These are phyloP conservation scores for Fusarium neocosmosporiellum DNA, from an alignment of 2,329 filamentous ascomycete genomes.

Conservation along the genomic window DNA sequence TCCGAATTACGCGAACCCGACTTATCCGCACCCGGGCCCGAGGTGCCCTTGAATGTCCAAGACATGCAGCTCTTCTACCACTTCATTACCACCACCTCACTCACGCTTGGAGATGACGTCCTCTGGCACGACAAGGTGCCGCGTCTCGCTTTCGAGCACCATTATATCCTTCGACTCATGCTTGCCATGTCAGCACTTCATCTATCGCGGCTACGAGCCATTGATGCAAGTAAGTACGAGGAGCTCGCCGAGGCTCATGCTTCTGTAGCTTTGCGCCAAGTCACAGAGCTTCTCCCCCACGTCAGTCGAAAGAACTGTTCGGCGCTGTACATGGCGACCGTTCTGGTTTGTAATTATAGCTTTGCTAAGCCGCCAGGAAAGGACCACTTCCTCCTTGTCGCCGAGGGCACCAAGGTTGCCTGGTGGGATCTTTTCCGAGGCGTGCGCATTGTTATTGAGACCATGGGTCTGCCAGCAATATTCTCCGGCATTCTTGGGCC, in stretches of 20 bases:
- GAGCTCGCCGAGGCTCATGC: background rate
- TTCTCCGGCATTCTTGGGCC: background rate
- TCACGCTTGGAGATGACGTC: background rate
- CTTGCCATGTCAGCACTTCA: background rate
- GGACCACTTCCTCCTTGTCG: background rate
- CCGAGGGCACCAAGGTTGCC: background rate
- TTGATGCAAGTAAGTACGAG: background rate
- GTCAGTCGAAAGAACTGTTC: background rate
- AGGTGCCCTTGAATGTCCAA: background rate
- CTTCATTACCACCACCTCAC: background rate
- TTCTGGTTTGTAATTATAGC: background rate
- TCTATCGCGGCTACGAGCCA: background rate
- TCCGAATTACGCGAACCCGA: background rate
- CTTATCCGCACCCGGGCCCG: background rate
- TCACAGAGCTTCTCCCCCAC: background rate
- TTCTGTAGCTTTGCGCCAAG: background rate
- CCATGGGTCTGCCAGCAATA: background rate
- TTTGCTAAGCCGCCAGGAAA: background rate
- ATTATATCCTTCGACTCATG: background rate
- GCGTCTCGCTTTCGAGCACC: background rate
- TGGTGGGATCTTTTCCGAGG: background rate
- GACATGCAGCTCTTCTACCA: background rate
- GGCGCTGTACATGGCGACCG: background rate
- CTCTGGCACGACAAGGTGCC: background rate
- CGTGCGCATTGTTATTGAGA: background rate